Evolutionary conservation across 2,329 filamentous ascomycete genomes (phyloP), one percentile per base, ranked within the genome.

Genomic region (Proliferodiscus dingleyae): DNA sequence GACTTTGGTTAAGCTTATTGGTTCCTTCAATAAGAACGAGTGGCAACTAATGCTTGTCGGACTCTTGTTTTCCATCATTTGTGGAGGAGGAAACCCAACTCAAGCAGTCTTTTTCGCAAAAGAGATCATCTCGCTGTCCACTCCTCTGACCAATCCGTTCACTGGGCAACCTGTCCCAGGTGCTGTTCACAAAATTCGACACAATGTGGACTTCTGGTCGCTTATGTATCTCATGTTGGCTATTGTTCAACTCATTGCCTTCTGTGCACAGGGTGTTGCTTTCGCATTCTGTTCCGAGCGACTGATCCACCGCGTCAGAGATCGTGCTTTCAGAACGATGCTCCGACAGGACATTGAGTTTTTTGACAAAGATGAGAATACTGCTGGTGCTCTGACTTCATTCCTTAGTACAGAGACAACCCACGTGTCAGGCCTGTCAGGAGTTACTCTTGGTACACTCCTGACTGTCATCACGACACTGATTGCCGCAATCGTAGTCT

Each of bases 321-420:
- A 93, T 64, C 74, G 74, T 46, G 86, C 89, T 5, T 96, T 98
- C 72, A 78, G 90, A 24, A 76, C 84, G 19, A 89, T 97, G 71
- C 79, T 97, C 41, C 86, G 90, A 53, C 91, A 97, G 66, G 93
- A 97, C 52, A 90, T 97, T 47, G 73, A 81, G 22, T 97, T 90
- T 66, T 98, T 96, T 58, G 93, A 97, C 65, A 76, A 75, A 36
- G 87, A 94, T 52, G 85, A 93, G 64, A 95, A 97, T 64, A 89
- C 86, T 5, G 83, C 89, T 5, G 93, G 93, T 54, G 85, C 89
- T 1, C 71, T 98, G 57, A 95, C 89, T 0, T 88, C 86, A 0
- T 93, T 95, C 68, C 71, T 96, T 10, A 90, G 87, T 2, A 94
- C 88, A 0, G 87, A 95, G 66, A 90, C 90, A 0, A 95, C 89